Evolutionary conservation across 2,329 filamentous ascomycete genomes (phyloP).

Genomic region (Zarea fungicola): DNA sequence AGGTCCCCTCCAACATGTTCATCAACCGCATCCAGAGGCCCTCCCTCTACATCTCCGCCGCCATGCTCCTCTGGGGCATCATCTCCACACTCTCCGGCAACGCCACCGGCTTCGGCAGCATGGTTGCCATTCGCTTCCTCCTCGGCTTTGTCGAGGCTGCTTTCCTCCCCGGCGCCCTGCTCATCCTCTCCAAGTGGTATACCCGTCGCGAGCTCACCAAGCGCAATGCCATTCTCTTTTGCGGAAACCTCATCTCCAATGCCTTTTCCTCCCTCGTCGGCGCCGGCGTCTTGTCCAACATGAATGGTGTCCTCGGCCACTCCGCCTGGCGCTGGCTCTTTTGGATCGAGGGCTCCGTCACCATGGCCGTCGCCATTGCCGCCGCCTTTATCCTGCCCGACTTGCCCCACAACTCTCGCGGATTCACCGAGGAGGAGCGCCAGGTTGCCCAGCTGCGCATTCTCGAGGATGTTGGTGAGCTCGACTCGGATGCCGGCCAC

Average conservation of each 20-base stretch:
- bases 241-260: constrained; percentile 54
- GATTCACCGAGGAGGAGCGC: constrained; percentile 55
- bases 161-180: constrained; percentile 58
- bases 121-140: constrained; percentile 54
- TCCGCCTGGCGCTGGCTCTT: constrained; percentile 59
- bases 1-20: constrained; percentile 54
- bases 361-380: constrained; percentile 42
- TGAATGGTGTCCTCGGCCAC: constrained; percentile 50
- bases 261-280: constrained; percentile 56
- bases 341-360: constrained; percentile 51
- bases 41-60: constrained; percentile 44
- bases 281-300: constrained; percentile 53
- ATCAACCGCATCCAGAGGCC: constrained; percentile 50
- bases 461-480: constrained; percentile 53
- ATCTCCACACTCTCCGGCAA: constrained; percentile 53
- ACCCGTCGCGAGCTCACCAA: constrained; percentile 52
- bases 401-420: constrained; percentile 49
- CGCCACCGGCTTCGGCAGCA: constrained; percentile 45
- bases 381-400: constrained; percentile 49
- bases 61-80: constrained; percentile 56
- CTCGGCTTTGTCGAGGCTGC: constrained; percentile 60
- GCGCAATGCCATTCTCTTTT: constrained; percentile 54
- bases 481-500: constrained; percentile 47
- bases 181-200: constrained; percentile 63
- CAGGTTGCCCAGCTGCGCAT: constrained; percentile 50